These are phyloP conservation scores for Kingdonia uniflora DNA, from an alignment of 164 flowering plant species.

Conservation along the genomic window DNA sequence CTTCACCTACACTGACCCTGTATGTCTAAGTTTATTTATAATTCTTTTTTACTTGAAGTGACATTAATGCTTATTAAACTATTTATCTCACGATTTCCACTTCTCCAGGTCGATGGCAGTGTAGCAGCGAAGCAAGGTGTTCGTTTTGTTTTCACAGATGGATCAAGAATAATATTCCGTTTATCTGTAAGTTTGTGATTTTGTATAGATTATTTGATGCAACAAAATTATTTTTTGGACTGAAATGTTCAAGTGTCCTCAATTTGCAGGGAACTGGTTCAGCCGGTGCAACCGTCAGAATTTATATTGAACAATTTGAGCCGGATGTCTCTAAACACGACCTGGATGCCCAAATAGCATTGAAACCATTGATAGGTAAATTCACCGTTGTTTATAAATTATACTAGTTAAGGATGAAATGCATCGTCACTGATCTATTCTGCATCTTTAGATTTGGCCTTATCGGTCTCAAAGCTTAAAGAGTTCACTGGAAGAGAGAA, in stretches of 20 bases:
- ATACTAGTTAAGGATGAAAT: neutral
- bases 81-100: too few relatives aligned
- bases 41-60: neutral
- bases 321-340: slow-evolving; percentile 77
- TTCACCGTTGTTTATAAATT: slow-evolving; percentile 2
- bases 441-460: slow-evolving; percentile 59
- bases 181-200: slow-evolving; percentile 52
- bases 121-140: slow-evolving; percentile 86
- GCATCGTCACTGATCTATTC: slow-evolving; percentile 2
- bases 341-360: slow-evolving; percentile 79
- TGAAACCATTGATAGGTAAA: slow-evolving; percentile 85
- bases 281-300: slow-evolving; percentile 88
- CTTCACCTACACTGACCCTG: slow-evolving; percentile 88
- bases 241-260: neutral
- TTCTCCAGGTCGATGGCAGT: slow-evolving; percentile 81
- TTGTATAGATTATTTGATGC: neutral
- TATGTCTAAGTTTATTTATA: slow-evolving; percentile 28
- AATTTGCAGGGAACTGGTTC: slow-evolving; percentile 87
- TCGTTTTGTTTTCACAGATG: slow-evolving; percentile 93
- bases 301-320: slow-evolving; percentile 89
- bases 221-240: neutral
- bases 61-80: too few relatives aligned
- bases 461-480: slow-evolving; percentile 76
- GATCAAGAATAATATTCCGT: slow-evolving; percentile 90
- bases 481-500: slow-evolving; percentile 94